These are phyloP conservation scores for Hamamelis virginiana DNA, from an alignment of 164 flowering plant species.

Conservation along the genomic window DNA sequence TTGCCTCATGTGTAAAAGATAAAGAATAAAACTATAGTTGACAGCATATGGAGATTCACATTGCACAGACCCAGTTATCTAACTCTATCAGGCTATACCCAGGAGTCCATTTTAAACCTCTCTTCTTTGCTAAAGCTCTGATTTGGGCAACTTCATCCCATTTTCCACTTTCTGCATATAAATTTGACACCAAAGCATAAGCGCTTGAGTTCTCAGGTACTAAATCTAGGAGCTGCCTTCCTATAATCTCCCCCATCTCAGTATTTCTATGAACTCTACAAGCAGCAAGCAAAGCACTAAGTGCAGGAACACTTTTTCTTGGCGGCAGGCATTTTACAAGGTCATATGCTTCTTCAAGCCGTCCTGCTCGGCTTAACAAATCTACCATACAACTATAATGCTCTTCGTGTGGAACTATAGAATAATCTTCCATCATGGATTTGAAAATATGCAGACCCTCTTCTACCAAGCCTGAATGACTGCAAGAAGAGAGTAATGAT, in stretches of 20 bases:
- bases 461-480: constrained; percentile 62
- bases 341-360: constrained; percentile 50
- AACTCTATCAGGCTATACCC: constrained; percentile 51
- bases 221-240: constrained; percentile 33
- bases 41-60: constrained; percentile 13
- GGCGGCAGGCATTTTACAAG: constrained; percentile 34
- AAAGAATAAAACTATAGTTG: too few relatives aligned
- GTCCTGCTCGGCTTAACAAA: constrained; percentile 61
- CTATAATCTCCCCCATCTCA: constrained; percentile 45
- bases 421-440: constrained; percentile 40
- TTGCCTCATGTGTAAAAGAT: too few relatives aligned
- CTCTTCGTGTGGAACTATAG: constrained; percentile 38
- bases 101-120: constrained; percentile 37
- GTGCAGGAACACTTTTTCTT: constrained; percentile 26
- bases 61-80: constrained; percentile 8
- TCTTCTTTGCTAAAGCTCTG: constrained; percentile 32
- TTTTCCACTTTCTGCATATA: constrained; percentile 47
- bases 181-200: constrained; percentile 37
- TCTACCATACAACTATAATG: constrained; percentile 71
- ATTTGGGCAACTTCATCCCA: constrained; percentile 44
- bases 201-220: constrained; percentile 43
- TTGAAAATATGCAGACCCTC: constrained; percentile 46
- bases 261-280: constrained; percentile 44
- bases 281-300: constrained; percentile 55
- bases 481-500: constrained; percentile 52